Conservation (phyloP, 495 filamentous ascomycete genomes). For the Cercophora sp. region DNA sequence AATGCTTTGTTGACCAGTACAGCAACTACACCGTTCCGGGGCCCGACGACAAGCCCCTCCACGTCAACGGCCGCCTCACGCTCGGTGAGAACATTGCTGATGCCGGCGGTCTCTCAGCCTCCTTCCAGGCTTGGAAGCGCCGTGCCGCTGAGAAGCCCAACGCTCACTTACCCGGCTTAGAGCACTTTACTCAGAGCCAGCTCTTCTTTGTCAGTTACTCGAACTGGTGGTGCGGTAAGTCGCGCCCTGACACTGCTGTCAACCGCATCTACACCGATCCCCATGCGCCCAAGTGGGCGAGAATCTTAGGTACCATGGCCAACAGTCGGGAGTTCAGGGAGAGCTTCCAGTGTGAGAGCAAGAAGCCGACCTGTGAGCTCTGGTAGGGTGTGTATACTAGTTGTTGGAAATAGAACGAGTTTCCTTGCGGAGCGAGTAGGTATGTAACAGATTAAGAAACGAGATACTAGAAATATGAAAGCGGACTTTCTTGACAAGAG, state of each 20-base stretch:
- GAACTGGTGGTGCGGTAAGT: slow-evolving; percentile 67
- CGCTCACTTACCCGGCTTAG: slow-evolving; percentile 58
- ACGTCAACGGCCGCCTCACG: slow-evolving; percentile 67
- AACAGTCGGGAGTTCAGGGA: slow-evolving; percentile 67
- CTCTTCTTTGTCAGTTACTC: slow-evolving; percentile 69
- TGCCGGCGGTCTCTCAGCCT: slow-evolving; percentile 63
- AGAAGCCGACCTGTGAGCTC: slow-evolving; percentile 65
- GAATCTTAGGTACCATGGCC: slow-evolving; percentile 60
- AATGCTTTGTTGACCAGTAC: slow-evolving; percentile 71
- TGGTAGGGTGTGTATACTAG: too few relatives aligned
- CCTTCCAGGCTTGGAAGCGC: slow-evolving; percentile 65
- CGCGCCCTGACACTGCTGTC: slow-evolving; percentile 51
- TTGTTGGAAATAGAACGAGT: too few relatives aligned
- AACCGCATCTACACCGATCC: slow-evolving; percentile 57
- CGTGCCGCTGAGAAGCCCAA: slow-evolving; percentile 39
- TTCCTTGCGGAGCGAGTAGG: too few relatives aligned
- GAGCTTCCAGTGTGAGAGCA: slow-evolving; percentile 59
- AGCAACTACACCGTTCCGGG: slow-evolving; percentile 56
- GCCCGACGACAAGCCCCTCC: slow-evolving; percentile 50
- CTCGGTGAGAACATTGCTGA: slow-evolving; percentile 78
- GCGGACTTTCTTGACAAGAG: too few relatives aligned
- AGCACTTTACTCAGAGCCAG: slow-evolving; percentile 64
- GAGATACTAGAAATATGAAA: too few relatives aligned
- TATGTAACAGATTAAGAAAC: too few relatives aligned
- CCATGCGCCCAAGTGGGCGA: slow-evolving; percentile 58